A percentile compares a stretch with the other conserved stretches of the same genome.
phyloP scores from a whole-genome alignment of 495 filamentous ascomycete species.

The Parathielavia appendiculata region DNA sequence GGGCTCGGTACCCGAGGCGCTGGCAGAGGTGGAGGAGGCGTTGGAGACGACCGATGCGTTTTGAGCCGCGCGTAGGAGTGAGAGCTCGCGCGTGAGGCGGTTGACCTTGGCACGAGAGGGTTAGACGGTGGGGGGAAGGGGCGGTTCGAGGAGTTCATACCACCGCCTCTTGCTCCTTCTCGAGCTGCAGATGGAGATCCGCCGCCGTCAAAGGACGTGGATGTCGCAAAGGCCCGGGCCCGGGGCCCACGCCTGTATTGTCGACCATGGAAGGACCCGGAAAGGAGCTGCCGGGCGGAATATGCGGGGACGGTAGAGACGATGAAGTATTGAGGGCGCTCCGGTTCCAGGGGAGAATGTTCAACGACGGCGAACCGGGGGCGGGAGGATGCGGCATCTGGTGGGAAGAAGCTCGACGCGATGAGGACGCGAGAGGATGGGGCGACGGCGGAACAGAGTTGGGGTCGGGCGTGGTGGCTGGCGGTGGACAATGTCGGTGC shows the following conservation, averaged over 20 bases:
- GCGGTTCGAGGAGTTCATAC: conserved; percentile 44
- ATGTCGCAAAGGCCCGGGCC: conserved; percentile 70
- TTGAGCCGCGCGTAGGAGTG: conserved; percentile 68
- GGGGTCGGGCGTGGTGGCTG: conserved; percentile 49
- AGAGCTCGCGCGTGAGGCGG: conserved; percentile 81
- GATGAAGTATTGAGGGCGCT: conserved; percentile 41
- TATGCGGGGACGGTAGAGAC: conserved; percentile 17
- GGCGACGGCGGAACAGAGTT: conserved; percentile 56
- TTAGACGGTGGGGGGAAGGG: conserved; percentile 1
- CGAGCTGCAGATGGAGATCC: conserved; percentile 78
- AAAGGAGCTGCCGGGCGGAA: conserved; percentile 32
- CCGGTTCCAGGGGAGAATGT: conserved; percentile 53
- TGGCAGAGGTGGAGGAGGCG: conserved; percentile 60
- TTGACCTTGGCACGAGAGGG: conserved; percentile 59
- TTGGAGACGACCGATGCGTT: conserved; percentile 80
- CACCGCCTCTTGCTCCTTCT: conserved; percentile 93
- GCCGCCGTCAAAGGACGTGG: conserved; percentile 79
- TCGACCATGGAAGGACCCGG: conserved; percentile 47
- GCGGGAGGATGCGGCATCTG: conserved; percentile 32
- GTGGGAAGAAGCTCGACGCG: conserved; percentile 32
- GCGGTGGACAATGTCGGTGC: neutral
- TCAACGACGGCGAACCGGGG: conserved; percentile 35
- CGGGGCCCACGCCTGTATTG: conserved; percentile 53
- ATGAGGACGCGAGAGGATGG: conserved; percentile 34
- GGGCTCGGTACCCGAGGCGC: conserved; percentile 38